Base-by-base conservation (phyloP, 2,329 filamentous ascomycete species). In the Magnaporthiopsis incrustans region DNA sequence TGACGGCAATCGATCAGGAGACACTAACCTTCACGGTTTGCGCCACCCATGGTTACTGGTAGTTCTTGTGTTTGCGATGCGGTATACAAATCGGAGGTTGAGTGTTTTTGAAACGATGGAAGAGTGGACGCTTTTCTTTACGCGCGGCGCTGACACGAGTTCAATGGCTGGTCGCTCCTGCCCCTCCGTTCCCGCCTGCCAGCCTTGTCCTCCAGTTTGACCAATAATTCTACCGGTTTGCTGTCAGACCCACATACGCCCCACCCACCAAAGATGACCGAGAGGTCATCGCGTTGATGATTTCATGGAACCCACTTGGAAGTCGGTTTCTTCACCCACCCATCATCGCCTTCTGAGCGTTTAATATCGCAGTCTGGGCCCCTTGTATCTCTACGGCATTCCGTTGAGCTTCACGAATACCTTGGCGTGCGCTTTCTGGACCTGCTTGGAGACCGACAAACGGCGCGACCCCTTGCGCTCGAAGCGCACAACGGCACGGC, bases 21-120 rank as follows among this genome's bases (percentile, higher is more conserved):
- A 25, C 44, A 53, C 77, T 57, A 72, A 86, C 87, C 87, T 80
- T 88, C 85, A 83, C 87, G 84, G 76, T 85, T 84, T 74, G 78
- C 77, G 70, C 87, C 87, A 79, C 87, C 87, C 87, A 89, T 90
- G 68, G 70, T 82, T 70, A 59, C 59, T 59, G 33, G 38, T 22
- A 8, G n/a, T 53, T 53, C 44, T 3, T 53, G 44, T 53, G 44
- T 14, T 25, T 53, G 22, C 6, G 44, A 53, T n/a, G 18, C 22
- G 44, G 44, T 53, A 50, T n/a, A 25, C 3, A 22, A 53, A 22
- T n/a, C 18, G 3, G 44, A 25, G 44, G 44, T 53, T 53, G 44
- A 44, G 38, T 50, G 38, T 15, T 50, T 50, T 18, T 1, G 11
- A 50, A 50, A 18, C 38, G 38, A 44, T 15, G 38, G 4, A 53